These are phyloP conservation scores for Cardamine occulta DNA, from an alignment of 345 rosid genomes.

Conservation along the genomic window DNA sequence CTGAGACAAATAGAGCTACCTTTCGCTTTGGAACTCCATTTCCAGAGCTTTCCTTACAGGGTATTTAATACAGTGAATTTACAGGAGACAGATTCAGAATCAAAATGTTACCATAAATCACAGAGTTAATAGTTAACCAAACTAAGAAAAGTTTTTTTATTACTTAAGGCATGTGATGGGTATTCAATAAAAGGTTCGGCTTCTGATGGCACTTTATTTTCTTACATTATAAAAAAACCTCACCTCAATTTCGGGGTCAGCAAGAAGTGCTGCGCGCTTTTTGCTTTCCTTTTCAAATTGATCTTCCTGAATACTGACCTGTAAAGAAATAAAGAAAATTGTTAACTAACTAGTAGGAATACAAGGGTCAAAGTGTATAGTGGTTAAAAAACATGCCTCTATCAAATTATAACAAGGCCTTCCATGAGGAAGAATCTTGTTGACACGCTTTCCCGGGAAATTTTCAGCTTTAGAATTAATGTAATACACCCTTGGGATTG, in stretches of 20 bases:
- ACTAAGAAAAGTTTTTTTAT: not conserved
- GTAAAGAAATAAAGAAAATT: constrained; percentile 34
- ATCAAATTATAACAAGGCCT: constrained; percentile 69
- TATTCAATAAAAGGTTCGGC: constrained; percentile 22
- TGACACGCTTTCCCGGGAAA: constrained; percentile 82
- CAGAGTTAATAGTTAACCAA: constrained; percentile 14
- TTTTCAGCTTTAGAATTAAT: constrained; percentile 79
- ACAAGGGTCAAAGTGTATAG: constrained; percentile 16
- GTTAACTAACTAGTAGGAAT: constrained; percentile 27
- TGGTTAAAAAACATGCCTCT: constrained; percentile 59
- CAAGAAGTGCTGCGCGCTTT: constrained; percentile 82
- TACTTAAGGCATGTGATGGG: not conserved
- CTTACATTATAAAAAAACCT: constrained; percentile 24
- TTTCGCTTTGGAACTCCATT: constrained; percentile 3
- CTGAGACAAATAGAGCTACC: constrained; percentile 23
- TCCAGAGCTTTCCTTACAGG: constrained; percentile 8
- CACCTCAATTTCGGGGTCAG: constrained; percentile 96
- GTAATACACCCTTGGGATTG: constrained; percentile 77
- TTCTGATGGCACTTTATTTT: constrained; percentile 21
- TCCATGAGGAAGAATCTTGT: constrained; percentile 88
- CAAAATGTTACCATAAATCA: constrained; percentile 9
- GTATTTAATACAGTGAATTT: constrained; percentile 27
- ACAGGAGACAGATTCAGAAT: constrained; percentile 12
- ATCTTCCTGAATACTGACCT: constrained; percentile 74
- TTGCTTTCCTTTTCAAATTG: constrained; percentile 70